Evolutionary conservation across 2,329 filamentous ascomycete genomes (phyloP).

Genomic region (Hymenoscyphus infarciens): DNA sequence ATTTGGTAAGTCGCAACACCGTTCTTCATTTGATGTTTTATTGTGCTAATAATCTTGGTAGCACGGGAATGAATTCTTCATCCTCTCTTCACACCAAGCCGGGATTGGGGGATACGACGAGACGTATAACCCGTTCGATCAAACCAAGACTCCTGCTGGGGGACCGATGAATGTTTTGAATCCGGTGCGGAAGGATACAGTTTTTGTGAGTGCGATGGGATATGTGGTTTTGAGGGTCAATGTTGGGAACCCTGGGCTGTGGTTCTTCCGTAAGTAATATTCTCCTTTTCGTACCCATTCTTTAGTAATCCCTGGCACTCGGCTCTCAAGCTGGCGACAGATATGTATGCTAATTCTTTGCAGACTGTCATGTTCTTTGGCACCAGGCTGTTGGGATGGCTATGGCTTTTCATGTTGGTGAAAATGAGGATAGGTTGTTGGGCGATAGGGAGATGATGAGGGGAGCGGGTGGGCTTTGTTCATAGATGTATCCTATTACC

Average conservation of each 20-base stretch:
- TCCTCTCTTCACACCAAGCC: slow-evolving; percentile 12
- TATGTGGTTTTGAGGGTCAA: slow-evolving; percentile 46
- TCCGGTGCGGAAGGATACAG: slow-evolving; percentile 45
- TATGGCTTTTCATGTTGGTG: slow-evolving; percentile 32
- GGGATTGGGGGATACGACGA: slow-evolving; percentile 9
- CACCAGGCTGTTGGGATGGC: slow-evolving; percentile 42
- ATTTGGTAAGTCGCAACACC: too few species aligned
- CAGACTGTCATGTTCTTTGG: slow-evolving; percentile 42
- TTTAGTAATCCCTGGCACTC: too few species aligned
- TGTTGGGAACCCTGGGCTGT: slow-evolving; percentile 49
- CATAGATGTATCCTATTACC: too few species aligned
- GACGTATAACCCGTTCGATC: slow-evolving; percentile 38
- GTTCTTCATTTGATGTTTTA: too few species aligned
- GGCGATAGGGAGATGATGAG: neutral
- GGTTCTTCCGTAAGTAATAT: too few species aligned
- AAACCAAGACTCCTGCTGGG: neutral
- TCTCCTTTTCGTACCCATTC: too few species aligned
- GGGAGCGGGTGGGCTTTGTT: neutral
- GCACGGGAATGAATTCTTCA: slow-evolving; percentile 30
- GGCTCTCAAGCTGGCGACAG: too few species aligned
- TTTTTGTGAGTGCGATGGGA: slow-evolving; percentile 36
- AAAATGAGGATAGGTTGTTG: neutral
- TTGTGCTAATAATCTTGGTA: too few species aligned
- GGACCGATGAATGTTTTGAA: slow-evolving; percentile 6
- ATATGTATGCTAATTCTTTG: too few species aligned